Conservation (phyloP, 441 rosid species). For the Populus hybrid region DNA sequence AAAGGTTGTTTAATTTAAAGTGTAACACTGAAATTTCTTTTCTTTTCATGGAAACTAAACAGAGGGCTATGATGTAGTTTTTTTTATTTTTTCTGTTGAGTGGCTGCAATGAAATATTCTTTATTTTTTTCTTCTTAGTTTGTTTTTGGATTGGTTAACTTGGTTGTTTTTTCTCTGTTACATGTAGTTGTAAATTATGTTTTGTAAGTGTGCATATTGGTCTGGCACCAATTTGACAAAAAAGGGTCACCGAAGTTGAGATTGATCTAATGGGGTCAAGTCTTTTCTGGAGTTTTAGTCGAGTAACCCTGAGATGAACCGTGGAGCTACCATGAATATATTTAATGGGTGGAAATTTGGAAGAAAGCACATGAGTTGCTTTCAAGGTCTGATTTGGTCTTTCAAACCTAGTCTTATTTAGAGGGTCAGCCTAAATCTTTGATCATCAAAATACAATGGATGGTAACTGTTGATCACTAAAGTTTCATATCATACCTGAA, state of each 20-base stretch:
- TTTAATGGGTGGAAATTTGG: not conserved
- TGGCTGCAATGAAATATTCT: not conserved
- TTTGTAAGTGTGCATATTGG: not conserved
- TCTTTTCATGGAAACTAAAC: not conserved
- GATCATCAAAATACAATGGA: not conserved
- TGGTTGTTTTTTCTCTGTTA: not conserved
- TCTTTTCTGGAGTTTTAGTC: not conserved
- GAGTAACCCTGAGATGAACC: not conserved
- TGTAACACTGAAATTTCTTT: not conserved
- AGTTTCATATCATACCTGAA: not conserved
- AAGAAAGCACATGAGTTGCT: not conserved
- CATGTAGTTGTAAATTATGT: not conserved
- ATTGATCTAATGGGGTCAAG: not conserved
- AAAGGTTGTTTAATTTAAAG: not conserved
- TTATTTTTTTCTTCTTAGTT: not conserved
- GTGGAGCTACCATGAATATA: too few species aligned
- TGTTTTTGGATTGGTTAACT: not conserved
- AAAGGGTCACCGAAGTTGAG: constrained; percentile 3
- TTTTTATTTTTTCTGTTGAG: not conserved
- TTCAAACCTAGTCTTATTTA: not conserved
- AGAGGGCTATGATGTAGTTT: not conserved
- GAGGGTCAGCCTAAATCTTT: not conserved
- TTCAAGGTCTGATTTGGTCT: constrained; percentile 11
- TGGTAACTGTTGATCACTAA: not conserved
- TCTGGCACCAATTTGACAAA: not conserved